phyloP scores from a whole-genome alignment of 2,329 filamentous ascomycete genomes.

The Botrytis elliptica region DNA sequence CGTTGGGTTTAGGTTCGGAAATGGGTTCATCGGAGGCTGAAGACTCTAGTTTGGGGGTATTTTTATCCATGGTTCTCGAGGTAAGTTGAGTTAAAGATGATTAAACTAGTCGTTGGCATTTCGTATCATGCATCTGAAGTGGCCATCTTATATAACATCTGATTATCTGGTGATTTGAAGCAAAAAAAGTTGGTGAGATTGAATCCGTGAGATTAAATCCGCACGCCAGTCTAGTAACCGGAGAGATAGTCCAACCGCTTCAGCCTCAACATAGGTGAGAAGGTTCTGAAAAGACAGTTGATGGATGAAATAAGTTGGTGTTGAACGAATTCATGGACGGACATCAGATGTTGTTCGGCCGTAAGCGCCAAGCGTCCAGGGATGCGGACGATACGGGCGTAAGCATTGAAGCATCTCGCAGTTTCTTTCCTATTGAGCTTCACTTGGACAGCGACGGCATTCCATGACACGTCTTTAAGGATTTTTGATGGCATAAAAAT shows the following conservation, averaged over 20 bases:
- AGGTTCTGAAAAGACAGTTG: background rate
- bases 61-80: background rate
- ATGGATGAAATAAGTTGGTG: background rate
- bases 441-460: background rate
- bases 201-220: background rate
- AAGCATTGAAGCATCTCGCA: background rate
- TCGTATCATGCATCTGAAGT: background rate
- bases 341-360: background rate
- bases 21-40: background rate
- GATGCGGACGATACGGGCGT: background rate
- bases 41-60: background rate
- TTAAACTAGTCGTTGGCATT: background rate
- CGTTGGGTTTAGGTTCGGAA: background rate
- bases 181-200: background rate
- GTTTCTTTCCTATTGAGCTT: background rate
- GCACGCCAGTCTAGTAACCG: background rate
- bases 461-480: background rate
- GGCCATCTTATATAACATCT: background rate
- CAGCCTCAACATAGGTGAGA: background rate
- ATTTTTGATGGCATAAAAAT: background rate
- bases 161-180: background rate
- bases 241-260: background rate
- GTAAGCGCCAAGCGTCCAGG: background rate
- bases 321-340: background rate
- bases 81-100: background rate